A percentile compares a stretch with the other conserved stretches of the same genome.
phyloP scores from a whole-genome alignment of 2,329 filamentous ascomycete species.

The Coleophoma eucalyptorum region DNA sequence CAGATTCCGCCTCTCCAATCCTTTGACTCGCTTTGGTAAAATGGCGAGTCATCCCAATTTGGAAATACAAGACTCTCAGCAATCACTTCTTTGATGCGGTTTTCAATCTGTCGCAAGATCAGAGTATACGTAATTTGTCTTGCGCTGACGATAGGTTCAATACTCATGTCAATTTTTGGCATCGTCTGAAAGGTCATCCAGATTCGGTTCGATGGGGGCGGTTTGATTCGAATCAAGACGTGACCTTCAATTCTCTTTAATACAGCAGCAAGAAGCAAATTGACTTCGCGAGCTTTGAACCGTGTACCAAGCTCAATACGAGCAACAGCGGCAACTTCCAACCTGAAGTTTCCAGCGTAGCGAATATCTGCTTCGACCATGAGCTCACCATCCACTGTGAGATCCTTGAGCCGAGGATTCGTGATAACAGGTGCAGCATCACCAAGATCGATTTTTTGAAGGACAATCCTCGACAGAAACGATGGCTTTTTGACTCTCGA shows the following conservation, averaged over 20 bases:
- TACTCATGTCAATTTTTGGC: conserved; percentile 89
- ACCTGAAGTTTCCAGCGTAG: conserved; percentile 83
- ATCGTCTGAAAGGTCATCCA: conserved; percentile 95
- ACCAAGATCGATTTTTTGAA: conserved; percentile 81
- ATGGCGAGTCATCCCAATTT: conserved; percentile 95
- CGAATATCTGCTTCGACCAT: conserved; percentile 81
- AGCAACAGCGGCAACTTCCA: conserved; percentile 90
- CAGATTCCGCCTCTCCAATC: conserved; percentile 83
- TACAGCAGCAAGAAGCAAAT: conserved; percentile 81
- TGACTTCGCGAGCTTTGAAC: conserved; percentile 88
- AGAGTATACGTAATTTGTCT: conserved; percentile 93
- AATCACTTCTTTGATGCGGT: conserved; percentile 88
- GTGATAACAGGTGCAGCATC: conserved; percentile 85
- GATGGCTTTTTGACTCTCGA: conserved; percentile 86
- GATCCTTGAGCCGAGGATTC: conserved; percentile 80
- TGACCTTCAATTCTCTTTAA: conserved; percentile 85
- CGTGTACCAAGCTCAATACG: conserved; percentile 85
- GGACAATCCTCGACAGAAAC: conserved; percentile 80
- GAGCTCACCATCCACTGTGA: conserved; percentile 89
- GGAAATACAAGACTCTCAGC: conserved; percentile 88
- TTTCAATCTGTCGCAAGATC: conserved; percentile 91
- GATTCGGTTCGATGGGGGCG: conserved; percentile 90
- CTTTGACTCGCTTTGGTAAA: conserved; percentile 77
- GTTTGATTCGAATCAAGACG: conserved; percentile 81
- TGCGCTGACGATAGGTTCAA: conserved; percentile 92